Percentiles rank a stretch among this genome's conserved stretches.
Conservation (phyloP, 2,329 filamentous ascomycete genomes). For the Bipolaris victoriae region DNA sequence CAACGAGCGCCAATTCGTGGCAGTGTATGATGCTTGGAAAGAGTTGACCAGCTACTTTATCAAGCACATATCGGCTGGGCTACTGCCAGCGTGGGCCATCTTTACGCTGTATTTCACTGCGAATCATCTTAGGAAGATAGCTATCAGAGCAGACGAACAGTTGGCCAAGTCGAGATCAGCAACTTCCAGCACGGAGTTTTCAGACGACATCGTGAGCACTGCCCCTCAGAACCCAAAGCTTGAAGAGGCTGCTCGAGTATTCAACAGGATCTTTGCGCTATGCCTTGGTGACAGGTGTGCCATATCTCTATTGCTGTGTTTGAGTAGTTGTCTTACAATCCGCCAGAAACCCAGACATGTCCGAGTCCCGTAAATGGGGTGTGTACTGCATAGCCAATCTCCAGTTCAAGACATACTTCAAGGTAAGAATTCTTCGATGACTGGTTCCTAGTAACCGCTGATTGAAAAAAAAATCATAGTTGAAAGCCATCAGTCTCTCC, state of each 20-base stretch:
- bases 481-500: conserved; percentile 87
- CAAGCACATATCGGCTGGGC: conserved; percentile 76
- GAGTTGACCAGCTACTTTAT: conserved; percentile 78
- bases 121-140: conserved; percentile 85
- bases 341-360: conserved; percentile 73
- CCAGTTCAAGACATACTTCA: conserved; percentile 98
- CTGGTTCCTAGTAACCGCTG: conserved; percentile 1
- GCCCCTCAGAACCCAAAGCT: conserved; percentile 77
- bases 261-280: conserved; percentile 90
- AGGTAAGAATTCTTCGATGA: conserved; percentile 51
- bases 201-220: conserved; percentile 79
- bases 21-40: conserved; percentile 87
- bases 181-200: conserved; percentile 61
- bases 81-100: conserved; percentile 89
- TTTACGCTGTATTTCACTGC: conserved; percentile 87
- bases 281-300: conserved; percentile 84
- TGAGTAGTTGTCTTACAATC: conserved; percentile 25
- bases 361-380: conserved; percentile 93
- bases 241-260: conserved; percentile 85
- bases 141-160: conserved; percentile 86
- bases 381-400: conserved; percentile 95
- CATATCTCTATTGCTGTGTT: conserved; percentile 20
- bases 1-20: conserved; percentile 70
- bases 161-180: conserved; percentile 56
- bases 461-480: conserved; percentile 42